Conservation (phyloP, 805 yeast genomes). For the Maudiozyma saulgeensis region DNA sequence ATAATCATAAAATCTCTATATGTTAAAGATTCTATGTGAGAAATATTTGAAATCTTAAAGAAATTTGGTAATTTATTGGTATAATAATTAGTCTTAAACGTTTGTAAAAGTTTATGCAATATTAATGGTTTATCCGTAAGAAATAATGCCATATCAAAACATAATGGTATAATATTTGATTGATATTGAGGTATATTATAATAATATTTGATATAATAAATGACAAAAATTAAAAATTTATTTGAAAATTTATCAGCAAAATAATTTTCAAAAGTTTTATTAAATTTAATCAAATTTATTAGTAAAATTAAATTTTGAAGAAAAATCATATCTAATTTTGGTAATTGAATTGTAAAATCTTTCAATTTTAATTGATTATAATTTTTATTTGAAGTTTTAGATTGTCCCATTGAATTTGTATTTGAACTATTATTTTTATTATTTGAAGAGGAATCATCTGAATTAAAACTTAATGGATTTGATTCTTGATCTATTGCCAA, state of each 20-base stretch:
- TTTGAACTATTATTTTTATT: background rate
- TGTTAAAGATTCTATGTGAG: constrained; percentile 34
- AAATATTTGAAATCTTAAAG: constrained; percentile 34
- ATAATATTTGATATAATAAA: constrained; percentile 49
- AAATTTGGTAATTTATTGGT: constrained; percentile 42
- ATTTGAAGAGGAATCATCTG: constrained; percentile 1
- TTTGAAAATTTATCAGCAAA: constrained; percentile 40
- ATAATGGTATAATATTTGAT: constrained; percentile 37
- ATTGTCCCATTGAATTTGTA: background rate
- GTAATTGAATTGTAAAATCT: constrained; percentile 11
- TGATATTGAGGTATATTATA: constrained; percentile 11
- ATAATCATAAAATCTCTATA: constrained; percentile 55
- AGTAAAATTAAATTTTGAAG: constrained; percentile 51
- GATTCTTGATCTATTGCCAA: constrained; percentile 31
- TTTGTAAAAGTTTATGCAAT: constrained; percentile 34
- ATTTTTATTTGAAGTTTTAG: constrained; percentile 1
- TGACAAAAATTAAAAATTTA: constrained; percentile 44
- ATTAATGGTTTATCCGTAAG: constrained; percentile 35
- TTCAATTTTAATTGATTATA: constrained; percentile 1
- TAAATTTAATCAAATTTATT: constrained; percentile 75
- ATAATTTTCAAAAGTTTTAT: constrained; percentile 41
- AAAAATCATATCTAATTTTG: constrained; percentile 40
- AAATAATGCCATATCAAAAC: constrained; percentile 44
- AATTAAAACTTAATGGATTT: constrained; percentile 25
- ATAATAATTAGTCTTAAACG: constrained; percentile 37